phyloP scores from a whole-genome alignment of 1,284 basidiomycete species.

The Cryptococcus jaspeensis region DNA sequence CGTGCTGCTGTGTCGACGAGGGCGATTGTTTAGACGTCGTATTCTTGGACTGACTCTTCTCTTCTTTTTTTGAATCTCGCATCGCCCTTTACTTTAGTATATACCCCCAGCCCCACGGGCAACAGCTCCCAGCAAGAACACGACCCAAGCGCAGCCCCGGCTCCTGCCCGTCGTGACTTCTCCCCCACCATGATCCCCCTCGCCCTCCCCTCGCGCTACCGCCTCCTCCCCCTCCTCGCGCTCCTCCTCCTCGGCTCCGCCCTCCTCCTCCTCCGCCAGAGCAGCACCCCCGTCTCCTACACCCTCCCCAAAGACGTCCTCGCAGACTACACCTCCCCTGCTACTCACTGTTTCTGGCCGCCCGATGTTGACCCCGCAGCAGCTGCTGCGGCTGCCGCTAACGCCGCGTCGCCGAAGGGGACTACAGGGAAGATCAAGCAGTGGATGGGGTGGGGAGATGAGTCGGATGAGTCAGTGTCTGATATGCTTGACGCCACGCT shows the following conservation, averaged over 20 bases:
- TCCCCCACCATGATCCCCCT: not conserved
- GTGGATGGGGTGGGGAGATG: conserved; percentile 8
- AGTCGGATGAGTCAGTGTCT: not conserved
- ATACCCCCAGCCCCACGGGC: too few species aligned
- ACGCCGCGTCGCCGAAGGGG: not conserved
- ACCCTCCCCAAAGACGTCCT: conserved; percentile 11
- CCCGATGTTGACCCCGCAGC: not conserved
- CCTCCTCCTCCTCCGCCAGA: not conserved
- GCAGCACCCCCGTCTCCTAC: conserved; percentile 1
- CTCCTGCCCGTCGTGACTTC: too few species aligned
- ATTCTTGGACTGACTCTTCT: too few species aligned
- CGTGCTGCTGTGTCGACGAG: too few species aligned
- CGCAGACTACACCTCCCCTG: conserved; percentile 21
- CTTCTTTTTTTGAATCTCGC: too few species aligned
- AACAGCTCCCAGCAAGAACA: too few species aligned
- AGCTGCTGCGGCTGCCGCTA: not conserved
- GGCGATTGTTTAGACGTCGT: too few species aligned
- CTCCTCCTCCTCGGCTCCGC: conserved; percentile 1
- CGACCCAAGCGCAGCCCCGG: too few species aligned
- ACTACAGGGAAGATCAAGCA: conserved; percentile 7
- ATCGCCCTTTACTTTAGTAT: too few species aligned
- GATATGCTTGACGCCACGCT: not conserved
- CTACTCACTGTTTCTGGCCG: conserved; percentile 20
- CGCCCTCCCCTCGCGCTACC: not conserved
- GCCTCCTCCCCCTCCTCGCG: not conserved